Evolutionary conservation across 331 rosid species (phyloP).

Genomic region (Malus hybrid): DNA sequence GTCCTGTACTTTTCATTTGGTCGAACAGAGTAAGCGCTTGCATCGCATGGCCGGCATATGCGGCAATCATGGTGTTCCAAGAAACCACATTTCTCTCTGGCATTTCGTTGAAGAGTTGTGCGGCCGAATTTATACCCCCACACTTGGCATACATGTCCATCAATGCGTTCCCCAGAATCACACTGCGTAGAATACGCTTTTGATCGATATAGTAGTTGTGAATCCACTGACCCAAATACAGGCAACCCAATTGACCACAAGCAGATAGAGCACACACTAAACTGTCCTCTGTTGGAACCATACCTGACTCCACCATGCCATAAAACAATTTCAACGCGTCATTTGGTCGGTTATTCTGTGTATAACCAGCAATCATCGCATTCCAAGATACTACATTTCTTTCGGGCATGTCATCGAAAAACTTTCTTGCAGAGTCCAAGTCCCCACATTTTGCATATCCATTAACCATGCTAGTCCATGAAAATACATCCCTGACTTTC

Average conservation of each 20-base stretch:
- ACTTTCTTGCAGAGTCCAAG: constrained; percentile 53
- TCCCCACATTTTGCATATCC: constrained; percentile 71
- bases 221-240: constrained; percentile 57
- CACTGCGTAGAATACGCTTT: constrained; percentile 16
- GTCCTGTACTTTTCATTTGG: constrained; percentile 33
- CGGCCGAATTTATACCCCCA: constrained; percentile 42
- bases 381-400: constrained; percentile 68
- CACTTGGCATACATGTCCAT: constrained; percentile 66
- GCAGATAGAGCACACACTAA: constrained; percentile 74
- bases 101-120: constrained; percentile 44
- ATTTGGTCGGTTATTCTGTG: constrained; percentile 61
- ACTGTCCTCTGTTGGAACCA: constrained; percentile 48
- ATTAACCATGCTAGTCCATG: constrained; percentile 80
- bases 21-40: constrained; percentile 49
- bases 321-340: constrained; percentile 59
- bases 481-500: constrained; percentile 59
- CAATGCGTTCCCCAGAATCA: constrained; percentile 26
- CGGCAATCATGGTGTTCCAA: constrained; percentile 61
- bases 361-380: constrained; percentile 70
- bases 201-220: constrained; percentile 28
- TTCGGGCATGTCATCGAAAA: constrained; percentile 55
- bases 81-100: constrained; percentile 2
- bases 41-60: constrained; percentile 49
- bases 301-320: constrained; percentile 40
- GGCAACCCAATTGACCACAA: constrained; percentile 58